Conservation (phyloP, 352 stramenopile species). For the Pythium diclinum region DNA sequence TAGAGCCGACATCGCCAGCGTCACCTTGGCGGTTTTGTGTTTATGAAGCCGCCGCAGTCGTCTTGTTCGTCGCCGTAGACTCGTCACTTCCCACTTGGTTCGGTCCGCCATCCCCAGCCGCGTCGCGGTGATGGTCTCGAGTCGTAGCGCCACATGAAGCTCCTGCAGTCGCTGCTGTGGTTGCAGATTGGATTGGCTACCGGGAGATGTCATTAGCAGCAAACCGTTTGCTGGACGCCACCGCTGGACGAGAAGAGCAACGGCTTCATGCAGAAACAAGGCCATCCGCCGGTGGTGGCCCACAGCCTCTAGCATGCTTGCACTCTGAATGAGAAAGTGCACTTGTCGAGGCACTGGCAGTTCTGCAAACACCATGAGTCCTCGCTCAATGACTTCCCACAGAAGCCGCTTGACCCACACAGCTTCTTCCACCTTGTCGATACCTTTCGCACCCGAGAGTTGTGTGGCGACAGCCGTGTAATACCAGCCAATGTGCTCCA, state of each 20-base stretch:
- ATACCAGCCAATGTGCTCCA: conserved; percentile 73
- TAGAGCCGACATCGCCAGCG: conserved; percentile 12
- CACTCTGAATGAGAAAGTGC: conserved; percentile 61
- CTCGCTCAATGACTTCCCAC: conserved; percentile 64
- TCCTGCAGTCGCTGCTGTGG: conserved; percentile 39
- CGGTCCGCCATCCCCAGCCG: conserved; percentile 44
- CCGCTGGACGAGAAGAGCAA: conserved; percentile 14
- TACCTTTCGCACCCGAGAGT: conserved; percentile 18
- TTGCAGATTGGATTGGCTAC: not conserved
- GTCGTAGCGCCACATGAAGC: conserved; percentile 52
- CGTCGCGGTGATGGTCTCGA: conserved; percentile 50
- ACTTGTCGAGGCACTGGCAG: conserved; percentile 49
- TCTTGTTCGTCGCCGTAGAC: conserved; percentile 27
- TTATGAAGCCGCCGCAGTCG: conserved; percentile 23
- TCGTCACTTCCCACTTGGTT: conserved; percentile 48
- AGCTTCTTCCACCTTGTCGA: conserved; percentile 46
- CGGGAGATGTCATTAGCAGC: conserved; percentile 10
- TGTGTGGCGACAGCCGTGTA: conserved; percentile 51
- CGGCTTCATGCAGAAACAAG: conserved; percentile 73
- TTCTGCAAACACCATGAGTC: conserved; percentile 48
- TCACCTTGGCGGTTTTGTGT: conserved; percentile 11
- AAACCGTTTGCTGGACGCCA: conserved; percentile 20
- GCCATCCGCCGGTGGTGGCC: conserved; percentile 60
- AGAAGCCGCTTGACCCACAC: conserved; percentile 72
- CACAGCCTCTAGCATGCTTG: conserved; percentile 63